Conservation (phyloP, 805 yeast species). For the Candida stauntonica region DNA sequence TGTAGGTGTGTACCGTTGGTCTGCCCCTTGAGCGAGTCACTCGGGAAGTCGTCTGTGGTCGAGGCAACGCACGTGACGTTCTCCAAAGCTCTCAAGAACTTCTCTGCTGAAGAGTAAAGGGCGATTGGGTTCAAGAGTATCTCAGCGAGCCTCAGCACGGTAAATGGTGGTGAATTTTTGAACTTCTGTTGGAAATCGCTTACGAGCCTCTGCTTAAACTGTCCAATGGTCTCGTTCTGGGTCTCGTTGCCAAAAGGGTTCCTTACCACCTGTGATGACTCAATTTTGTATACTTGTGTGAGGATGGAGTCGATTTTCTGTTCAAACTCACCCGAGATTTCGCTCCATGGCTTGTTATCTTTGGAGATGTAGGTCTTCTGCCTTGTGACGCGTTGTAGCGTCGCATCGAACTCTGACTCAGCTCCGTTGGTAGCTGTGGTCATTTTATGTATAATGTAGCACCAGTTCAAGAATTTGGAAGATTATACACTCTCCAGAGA, state of each 20-base stretch:
- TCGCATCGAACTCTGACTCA: conserved; percentile 3
- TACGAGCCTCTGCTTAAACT: conserved; percentile 9
- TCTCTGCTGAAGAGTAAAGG: conserved; percentile 34
- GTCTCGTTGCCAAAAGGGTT: conserved; percentile 1
- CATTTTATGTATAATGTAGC: no score
- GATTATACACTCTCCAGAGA: no score
- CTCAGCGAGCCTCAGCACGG: conserved; percentile 44
- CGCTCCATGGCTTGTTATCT: conserved; percentile 2
- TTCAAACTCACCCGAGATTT: background rate
- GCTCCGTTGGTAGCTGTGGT: no score
- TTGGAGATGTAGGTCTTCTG: conserved; percentile 4
- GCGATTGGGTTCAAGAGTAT: conserved; percentile 40
- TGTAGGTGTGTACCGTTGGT: background rate
- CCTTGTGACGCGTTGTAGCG: conserved; percentile 9
- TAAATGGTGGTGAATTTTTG: conserved; percentile 39
- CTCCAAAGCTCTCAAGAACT: conserved; percentile 41
- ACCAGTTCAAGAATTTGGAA: no score
- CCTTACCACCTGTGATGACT: background rate
- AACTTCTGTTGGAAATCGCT: conserved; percentile 8
- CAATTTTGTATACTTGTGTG: conserved; percentile 1
- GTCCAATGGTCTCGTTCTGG: conserved; percentile 6
- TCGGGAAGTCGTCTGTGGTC: conserved; percentile 10
- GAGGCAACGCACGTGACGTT: conserved; percentile 22
- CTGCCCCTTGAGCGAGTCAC: background rate
- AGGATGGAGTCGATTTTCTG: conserved; percentile 11